Conservation (phyloP, 1,284 basidiomycete species). For the Ceratobasidium sp. region DNA sequence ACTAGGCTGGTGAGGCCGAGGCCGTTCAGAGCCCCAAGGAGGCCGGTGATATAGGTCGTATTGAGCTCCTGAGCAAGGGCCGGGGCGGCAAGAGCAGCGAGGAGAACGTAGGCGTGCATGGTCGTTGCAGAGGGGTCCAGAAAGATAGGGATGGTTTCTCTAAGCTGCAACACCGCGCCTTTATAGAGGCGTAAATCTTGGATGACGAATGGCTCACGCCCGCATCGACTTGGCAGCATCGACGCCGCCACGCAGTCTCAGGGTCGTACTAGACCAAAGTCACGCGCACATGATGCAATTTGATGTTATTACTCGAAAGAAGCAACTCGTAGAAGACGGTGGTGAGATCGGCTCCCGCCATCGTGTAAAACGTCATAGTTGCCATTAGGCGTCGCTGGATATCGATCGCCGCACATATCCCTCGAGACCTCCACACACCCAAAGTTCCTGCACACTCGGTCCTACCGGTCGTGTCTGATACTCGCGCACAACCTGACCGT, state of each 20-base stretch:
- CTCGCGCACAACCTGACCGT: conserved; percentile 55
- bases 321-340: no score
- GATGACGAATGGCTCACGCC: background rate
- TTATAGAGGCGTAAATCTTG: background rate
- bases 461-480: conserved; percentile 82
- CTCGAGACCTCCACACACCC: conserved; percentile 81
- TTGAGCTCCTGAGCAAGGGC: conserved; percentile 46
- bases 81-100: conserved; percentile 39
- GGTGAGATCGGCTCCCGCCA: background rate
- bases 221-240: background rate
- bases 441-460: conserved; percentile 90
- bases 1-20: conserved; percentile 54
- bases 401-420: conserved; percentile 70
- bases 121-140: conserved; percentile 41
- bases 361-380: background rate
- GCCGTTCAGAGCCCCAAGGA: conserved; percentile 49
- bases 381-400: background rate
- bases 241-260: background rate
- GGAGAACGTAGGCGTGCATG: conserved; percentile 43
- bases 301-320: background rate
- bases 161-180: background rate
- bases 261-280: no score
- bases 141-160: no score
- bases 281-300: background rate
- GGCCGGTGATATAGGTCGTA: conserved; percentile 47